phyloP scores from a whole-genome alignment of 257 asterid genomes.

The Cruciata laevipes region DNA sequence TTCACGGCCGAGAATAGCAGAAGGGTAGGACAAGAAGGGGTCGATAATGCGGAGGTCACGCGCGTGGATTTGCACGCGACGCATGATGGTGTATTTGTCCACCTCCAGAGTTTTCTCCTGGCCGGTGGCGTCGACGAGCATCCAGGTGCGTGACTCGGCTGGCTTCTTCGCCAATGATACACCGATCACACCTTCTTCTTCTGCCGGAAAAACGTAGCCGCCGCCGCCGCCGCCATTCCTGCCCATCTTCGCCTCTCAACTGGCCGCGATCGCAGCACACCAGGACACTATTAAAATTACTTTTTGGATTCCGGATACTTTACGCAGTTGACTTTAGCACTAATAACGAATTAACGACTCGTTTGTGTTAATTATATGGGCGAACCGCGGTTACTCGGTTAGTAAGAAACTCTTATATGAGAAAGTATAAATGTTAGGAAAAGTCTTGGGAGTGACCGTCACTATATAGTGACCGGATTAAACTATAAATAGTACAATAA shows the following conservation, averaged over 20 bases:
- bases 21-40: slow-evolving; percentile 3
- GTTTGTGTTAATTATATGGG: too few species aligned
- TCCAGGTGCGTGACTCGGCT: slow-evolving; percentile 1
- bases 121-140: background rate
- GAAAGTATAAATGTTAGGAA: too few species aligned
- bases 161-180: slow-evolving; percentile 44
- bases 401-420: too few species aligned
- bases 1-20: slow-evolving; percentile 2
- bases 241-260: slow-evolving; percentile 30
- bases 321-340: background rate
- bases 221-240: slow-evolving; percentile 14
- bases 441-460: too few species aligned
- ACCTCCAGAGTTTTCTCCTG: slow-evolving; percentile 4
- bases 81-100: slow-evolving; percentile 1
- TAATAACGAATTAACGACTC: too few species aligned
- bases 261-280: background rate
- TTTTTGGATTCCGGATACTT: too few species aligned
- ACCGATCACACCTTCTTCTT: slow-evolving; percentile 27
- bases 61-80: slow-evolving; percentile 5
- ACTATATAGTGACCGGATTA: too few species aligned
- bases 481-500: too few species aligned
- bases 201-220: slow-evolving; percentile 39
- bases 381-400: too few species aligned
- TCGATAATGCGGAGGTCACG: slow-evolving; percentile 6
- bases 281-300: background rate